Evolutionary conservation across 805 yeast species (phyloP), one percentile per base, ranked within the genome.

Genomic region (Torulaspora gathmanii): DNA sequence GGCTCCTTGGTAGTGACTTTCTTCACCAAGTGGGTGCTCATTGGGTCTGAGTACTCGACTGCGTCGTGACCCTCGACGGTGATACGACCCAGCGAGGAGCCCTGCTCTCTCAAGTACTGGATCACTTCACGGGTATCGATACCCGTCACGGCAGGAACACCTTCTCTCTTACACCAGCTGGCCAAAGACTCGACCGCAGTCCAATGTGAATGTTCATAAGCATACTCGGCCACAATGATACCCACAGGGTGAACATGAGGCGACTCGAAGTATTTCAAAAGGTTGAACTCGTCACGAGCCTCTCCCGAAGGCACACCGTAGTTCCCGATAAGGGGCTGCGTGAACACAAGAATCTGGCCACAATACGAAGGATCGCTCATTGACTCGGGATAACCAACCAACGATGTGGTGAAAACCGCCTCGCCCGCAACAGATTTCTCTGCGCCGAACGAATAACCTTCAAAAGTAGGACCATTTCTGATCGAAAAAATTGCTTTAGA

Each of bases 361-460:
- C 82, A 83, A 69, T 93, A 93, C 5, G 97, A 89, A 30, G 99
- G 99, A 68, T 93, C 99, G 17, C 99, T 93, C 95, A 93, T 89
- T 7, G 96, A 86, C 69, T 93, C 99, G 13, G 99, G 98, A 69
- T 93, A 93, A 15, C 99, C 99, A 10, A 93, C 99, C 67, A 95
- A 75, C 6, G 97, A 93, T 27, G 99, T 95, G 38, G 97, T 88
- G 73, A 93, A 93, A 36, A 95, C 99, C 25, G 96, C 95, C 69
- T 93, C 99, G 52, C 99, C 99, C 48, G 95, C 82, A 51, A 88
- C 80, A 52, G 90, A 87, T 54, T 83, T 84, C 67, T 88, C 81
- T 34, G 98, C 96, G 61, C 99, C 99, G 62, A 93, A 95, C 0
- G 98, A 91, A 65, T 80, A 83, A 33, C 99, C 99, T 58, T 78